Percentiles rank a stretch among this genome's conserved stretches.
These are phyloP conservation scores for Capsella bursapastoris DNA, from an alignment of 345 rosid species.

Conservation along the genomic window DNA sequence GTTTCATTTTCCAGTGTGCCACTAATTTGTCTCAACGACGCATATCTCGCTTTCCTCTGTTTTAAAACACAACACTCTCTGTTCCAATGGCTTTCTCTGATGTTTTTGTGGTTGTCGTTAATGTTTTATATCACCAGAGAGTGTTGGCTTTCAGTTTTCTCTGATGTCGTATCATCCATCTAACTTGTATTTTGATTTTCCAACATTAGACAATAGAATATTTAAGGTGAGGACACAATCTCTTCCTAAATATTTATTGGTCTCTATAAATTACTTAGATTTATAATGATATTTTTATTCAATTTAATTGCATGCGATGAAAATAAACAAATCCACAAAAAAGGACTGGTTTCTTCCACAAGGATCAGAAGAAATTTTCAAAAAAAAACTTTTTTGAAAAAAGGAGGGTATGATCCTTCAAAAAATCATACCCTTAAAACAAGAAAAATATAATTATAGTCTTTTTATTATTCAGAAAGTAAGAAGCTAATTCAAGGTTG, in stretches of 20 bases:
- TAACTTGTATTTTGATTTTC: too few relatives aligned
- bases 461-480: neutral
- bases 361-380: neutral
- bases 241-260: too few relatives aligned
- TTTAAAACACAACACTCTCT: neutral
- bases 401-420: neutral
- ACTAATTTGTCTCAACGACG: constrained; percentile 25
- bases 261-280: too few relatives aligned
- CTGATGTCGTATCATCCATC: too few relatives aligned
- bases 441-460: neutral
- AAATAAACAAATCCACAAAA: neutral
- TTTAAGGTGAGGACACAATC: too few relatives aligned
- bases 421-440: neutral
- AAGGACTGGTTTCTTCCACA: neutral
- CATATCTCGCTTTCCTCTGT: constrained; percentile 39
- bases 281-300: neutral
- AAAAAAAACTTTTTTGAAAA: neutral
- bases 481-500: neutral
- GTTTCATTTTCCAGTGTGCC: constrained; percentile 36
- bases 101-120: constrained; percentile 30
- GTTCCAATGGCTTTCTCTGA: constrained; percentile 16
- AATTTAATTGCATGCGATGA: neutral
- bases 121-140: too few relatives aligned
- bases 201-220: too few relatives aligned
- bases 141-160: too few relatives aligned